Evolutionary conservation across 2,329 filamentous ascomycete species (phyloP), one percentile per base, ranked within the genome.

Genomic region (Trichoderma aggressivum): DNA sequence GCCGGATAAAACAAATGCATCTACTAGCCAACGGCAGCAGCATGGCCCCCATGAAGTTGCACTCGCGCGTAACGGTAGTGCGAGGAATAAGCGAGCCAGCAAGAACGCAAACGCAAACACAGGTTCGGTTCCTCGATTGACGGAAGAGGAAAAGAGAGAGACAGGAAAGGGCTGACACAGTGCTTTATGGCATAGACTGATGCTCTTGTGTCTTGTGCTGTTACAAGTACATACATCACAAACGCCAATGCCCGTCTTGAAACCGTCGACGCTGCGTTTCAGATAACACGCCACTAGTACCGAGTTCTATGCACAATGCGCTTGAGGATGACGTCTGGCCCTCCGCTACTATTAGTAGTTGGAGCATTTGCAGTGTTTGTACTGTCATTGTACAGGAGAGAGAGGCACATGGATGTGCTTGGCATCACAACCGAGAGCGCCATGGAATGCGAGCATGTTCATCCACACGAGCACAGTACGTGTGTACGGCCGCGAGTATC

Each of bases 31-130:
- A 21, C 55, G 34, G 28, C 28, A 47, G 3, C 53, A 61, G 30
- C 65, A 69, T 69, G 39, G 56, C 39, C 65, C 65, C 65, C 65
- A 36, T 61, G 65, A 53, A 60, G 56, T 69, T 56, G 65, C 28
- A 34, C 28, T 66, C 63, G 32, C 26, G 53, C 53, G 60, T 47
- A 47, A 2, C 14, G 16, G 32, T n/a, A 11, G 30, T 30, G 55
- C 26, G 28, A 58, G 59, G 34, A 12, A 39, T 60, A 68, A 68
- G 55, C 65, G 65, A 68, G 65, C 28, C 36, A 30, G 65, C 55
- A 68, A 21, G n/a, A 21, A 12, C 11, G 39, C 65, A 61, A 61
- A 26, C n/a, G n/a, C 53, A 61, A 61, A 50, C 53, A 56, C 39
- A 53, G 28, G 39, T 21, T 68, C 56, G 39, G 39, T 36, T 55